phyloP scores from a whole-genome alignment of 2,329 filamentous ascomycete species.

The Fusarium veterinarium region DNA sequence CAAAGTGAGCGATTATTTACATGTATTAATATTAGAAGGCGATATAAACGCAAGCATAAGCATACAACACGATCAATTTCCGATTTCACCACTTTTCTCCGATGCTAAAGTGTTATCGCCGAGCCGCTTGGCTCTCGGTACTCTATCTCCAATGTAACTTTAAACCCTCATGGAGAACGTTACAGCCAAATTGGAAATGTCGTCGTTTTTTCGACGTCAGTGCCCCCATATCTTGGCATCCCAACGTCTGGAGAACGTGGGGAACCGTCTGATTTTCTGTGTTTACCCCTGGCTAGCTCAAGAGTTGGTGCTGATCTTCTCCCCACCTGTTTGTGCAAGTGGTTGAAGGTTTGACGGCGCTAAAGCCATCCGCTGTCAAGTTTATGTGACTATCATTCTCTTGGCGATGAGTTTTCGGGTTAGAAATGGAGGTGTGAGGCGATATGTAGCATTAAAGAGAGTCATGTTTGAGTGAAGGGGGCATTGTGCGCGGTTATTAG shows the following conservation, averaged over 20 bases:
- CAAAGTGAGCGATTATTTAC: slow-evolving; percentile 6
- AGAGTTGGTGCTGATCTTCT: slow-evolving; percentile 1
- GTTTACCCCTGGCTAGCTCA: background rate
- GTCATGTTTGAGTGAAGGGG: too few relatives aligned
- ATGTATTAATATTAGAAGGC: background rate
- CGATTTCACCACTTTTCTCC: background rate
- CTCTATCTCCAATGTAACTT: background rate
- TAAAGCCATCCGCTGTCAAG: slow-evolving; percentile 2
- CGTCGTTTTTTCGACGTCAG: slow-evolving; percentile 5
- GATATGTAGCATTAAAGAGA: background rate
- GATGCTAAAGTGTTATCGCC: background rate
- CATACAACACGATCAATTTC: background rate
- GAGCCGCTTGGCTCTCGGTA: background rate
- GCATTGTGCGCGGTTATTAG: background rate
- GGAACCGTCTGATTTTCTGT: slow-evolving; percentile 15
- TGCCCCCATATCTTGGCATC: slow-evolving; percentile 20
- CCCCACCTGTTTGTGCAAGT: slow-evolving; percentile 5
- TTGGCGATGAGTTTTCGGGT: background rate
- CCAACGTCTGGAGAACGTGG: slow-evolving; percentile 23
- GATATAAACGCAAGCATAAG: background rate
- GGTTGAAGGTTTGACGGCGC: background rate
- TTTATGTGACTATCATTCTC: background rate
- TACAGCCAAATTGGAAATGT: background rate
- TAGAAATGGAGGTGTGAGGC: rapidly evolving
- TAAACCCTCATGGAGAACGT: background rate